Evolutionary conservation across 2,329 filamentous ascomycete species (phyloP).

Genomic region (Teratosphaeria pseudoeucalypti): DNA sequence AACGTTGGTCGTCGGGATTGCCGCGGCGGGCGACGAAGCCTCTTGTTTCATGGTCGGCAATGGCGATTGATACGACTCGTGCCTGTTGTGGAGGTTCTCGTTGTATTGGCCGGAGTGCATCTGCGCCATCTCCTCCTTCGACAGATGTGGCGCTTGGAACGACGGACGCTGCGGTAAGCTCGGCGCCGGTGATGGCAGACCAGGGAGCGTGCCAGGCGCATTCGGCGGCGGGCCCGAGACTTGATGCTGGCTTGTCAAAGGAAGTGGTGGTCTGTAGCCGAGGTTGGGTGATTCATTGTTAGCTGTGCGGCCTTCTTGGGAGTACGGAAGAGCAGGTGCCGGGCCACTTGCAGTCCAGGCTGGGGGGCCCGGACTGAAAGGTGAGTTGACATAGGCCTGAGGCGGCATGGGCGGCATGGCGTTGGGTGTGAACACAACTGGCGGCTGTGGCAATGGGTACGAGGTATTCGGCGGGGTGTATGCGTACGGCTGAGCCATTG

Average conservation of each 20-base stretch:
- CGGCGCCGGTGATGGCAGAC: slow-evolving; percentile 41
- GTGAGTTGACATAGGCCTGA: not conserved
- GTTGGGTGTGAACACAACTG: not conserved
- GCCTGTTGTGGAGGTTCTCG: slow-evolving; percentile 36
- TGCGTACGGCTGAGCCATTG: not conserved
- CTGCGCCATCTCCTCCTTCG: slow-evolving; percentile 45
- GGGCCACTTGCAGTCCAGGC: not conserved
- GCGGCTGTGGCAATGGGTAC: not conserved
- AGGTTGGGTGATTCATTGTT: not conserved
- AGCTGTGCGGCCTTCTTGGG: not conserved
- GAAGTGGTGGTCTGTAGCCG: not conserved
- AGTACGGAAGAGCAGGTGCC: not conserved
- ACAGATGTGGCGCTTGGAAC: slow-evolving; percentile 45
- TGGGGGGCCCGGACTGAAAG: not conserved
- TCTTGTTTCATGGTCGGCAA: not conserved
- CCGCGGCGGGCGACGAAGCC: not conserved
- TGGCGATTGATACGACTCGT: slow-evolving; percentile 9
- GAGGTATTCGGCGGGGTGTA: not conserved
- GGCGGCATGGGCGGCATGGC: not conserved
- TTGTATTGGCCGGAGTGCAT: slow-evolving; percentile 38
- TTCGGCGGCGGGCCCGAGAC: not conserved
- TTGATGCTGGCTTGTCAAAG: not conserved
- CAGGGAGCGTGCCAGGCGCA: slow-evolving; percentile 14
- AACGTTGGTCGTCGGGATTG: not conserved
- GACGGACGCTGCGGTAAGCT: slow-evolving; percentile 52